Evolutionary conservation across 192 early-diverging fungal species (phyloP).

Genomic region (Mortierella hygrophila): DNA sequence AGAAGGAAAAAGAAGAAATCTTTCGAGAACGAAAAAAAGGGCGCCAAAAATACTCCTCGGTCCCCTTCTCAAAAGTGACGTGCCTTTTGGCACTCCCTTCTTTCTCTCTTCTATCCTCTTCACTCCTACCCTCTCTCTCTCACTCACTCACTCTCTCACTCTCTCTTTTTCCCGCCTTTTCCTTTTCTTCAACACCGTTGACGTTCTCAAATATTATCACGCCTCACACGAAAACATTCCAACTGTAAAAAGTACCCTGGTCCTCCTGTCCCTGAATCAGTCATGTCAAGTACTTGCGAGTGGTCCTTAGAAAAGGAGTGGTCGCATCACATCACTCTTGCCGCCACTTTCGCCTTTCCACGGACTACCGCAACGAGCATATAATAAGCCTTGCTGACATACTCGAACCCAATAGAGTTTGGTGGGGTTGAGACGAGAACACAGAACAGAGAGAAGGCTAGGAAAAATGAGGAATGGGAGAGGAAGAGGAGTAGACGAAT

Average conservation of each 20-base stretch:
- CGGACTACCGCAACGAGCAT: background rate
- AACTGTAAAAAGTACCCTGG: too few species aligned
- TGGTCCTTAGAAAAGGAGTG: background rate
- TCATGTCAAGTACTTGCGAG: too few species aligned
- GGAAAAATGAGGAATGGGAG: too few species aligned
- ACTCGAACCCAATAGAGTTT: conserved; percentile 1
- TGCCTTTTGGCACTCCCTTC: background rate
- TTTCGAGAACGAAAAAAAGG: background rate
- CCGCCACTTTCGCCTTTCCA: background rate
- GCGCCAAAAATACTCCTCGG: background rate
- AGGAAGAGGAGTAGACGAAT: too few species aligned
- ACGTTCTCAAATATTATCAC: too few species aligned
- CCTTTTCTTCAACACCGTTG: too few species aligned
- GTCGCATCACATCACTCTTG: conserved; percentile 1
- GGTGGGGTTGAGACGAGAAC: background rate
- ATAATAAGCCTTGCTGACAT: background rate
- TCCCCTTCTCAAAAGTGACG: background rate
- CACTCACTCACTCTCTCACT: too few species aligned
- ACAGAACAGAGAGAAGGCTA: too few species aligned
- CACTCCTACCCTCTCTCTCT: too few species aligned
- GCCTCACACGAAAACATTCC: too few species aligned
- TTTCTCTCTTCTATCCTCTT: background rate
- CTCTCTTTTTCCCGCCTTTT: too few species aligned
- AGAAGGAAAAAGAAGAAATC: conserved; percentile 15
- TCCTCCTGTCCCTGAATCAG: too few species aligned